Conservation (phyloP, 2,329 filamentous ascomycete species). For the Plenodomus biglobosus region DNA sequence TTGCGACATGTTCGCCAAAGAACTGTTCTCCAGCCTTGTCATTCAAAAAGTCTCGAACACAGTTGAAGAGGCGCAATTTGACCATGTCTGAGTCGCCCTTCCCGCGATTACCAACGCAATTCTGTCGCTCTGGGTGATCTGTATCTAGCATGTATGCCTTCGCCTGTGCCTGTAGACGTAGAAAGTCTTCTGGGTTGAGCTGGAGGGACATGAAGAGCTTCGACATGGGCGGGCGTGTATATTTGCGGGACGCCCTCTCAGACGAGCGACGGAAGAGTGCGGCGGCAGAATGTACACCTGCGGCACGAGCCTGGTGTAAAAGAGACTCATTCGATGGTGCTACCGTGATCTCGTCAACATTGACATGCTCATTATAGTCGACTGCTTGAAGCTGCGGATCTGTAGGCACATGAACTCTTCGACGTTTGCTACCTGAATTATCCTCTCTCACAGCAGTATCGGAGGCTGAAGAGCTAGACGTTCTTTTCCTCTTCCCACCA, state of each 20-base stretch:
- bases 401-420: slow-evolving; percentile 18
- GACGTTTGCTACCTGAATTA: slow-evolving; percentile 22
- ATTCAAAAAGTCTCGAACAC: slow-evolving; percentile 57
- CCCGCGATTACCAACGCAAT: slow-evolving; percentile 60
- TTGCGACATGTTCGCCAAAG: slow-evolving; percentile 47
- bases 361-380: slow-evolving; percentile 1
- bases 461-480: slow-evolving; percentile 9
- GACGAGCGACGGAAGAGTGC: slow-evolving; percentile 53
- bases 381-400: slow-evolving; percentile 14
- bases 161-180: slow-evolving; percentile 58
- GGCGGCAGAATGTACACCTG: slow-evolving; percentile 55
- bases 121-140: slow-evolving; percentile 56
- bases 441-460: slow-evolving; percentile 9
- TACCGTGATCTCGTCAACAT: slow-evolving; percentile 9
- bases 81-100: slow-evolving; percentile 60
- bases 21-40: slow-evolving; percentile 55
- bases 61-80: slow-evolving; percentile 59
- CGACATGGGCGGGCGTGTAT: slow-evolving; percentile 60
- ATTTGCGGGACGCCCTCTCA: slow-evolving; percentile 53
- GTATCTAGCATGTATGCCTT: slow-evolving; percentile 61
- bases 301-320: slow-evolving; percentile 49
- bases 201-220: slow-evolving; percentile 60
- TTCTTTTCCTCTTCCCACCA: slow-evolving; percentile 34
- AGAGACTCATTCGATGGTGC: slow-evolving; percentile 21
- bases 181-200: slow-evolving; percentile 58